Evolutionary conservation across 495 filamentous ascomycete species (phyloP), one percentile per base, ranked within the genome.

Genomic region (Penicillium roqueforti): DNA sequence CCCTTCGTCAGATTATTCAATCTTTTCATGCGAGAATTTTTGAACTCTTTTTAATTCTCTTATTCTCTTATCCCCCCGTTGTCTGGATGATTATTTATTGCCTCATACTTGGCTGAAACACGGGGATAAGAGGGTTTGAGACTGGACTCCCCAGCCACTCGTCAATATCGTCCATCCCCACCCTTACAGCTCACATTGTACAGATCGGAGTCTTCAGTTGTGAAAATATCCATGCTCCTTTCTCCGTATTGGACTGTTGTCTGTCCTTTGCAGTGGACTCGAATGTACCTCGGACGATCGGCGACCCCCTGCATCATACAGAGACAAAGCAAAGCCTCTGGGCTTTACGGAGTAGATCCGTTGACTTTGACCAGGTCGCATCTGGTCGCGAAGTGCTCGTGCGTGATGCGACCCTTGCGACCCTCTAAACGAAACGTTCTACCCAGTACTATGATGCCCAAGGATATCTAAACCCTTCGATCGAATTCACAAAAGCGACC

Each of bases 221-320:
- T 22, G 13, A 40, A 51, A 29, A 28, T 26, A 8, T 18, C 22
- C 23, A 28, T 36, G 14, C n/a, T n/a, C n/a, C 14, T 6, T 36
- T 8, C n/a, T 36, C 32, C 14, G n/a, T 14, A 32, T 10, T 18
- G 53, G 34, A 37, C 20, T 11, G 19, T 6, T 56, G 11, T 11
- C 32, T 49, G 37, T 22, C 11, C n/a, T 29, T 14, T 29, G 53
- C 43, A 20, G 42, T 43, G 25, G 53, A 51, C 51, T 58, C 38
- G 52, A 32, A 42, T 43, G 25, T 47, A 37, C 34, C 37, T 41
- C 34, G 44, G 26, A 37, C 46, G 57, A 54, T 59, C 59, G 32
- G 40, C 51, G 9, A 13, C 54, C 60, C 60, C 60, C 59, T 62
- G 54, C 60, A 60, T 62, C 36, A 9, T 23, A 41, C 47, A 55